A percentile compares a stretch with the other conserved stretches of the same genome.
phyloP scores from a whole-genome alignment of 2,329 filamentous ascomycete genomes.

The Paramyrothecium roridum region DNA sequence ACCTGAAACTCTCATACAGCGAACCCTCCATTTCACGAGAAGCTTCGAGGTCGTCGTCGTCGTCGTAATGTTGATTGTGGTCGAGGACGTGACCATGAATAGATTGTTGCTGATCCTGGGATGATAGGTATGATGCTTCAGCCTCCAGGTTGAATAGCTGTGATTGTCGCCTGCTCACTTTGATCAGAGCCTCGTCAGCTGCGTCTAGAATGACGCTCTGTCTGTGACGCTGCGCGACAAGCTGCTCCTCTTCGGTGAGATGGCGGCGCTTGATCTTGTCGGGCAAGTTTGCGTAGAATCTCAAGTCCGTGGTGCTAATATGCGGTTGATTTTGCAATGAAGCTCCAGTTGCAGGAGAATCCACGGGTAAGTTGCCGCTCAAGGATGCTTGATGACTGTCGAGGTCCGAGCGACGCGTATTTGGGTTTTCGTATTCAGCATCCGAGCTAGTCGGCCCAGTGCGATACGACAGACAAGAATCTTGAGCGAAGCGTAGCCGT shows the following conservation, averaged over 20 bases:
- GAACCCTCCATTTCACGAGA: slow-evolving; percentile 41
- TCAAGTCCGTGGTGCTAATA: slow-evolving; percentile 52
- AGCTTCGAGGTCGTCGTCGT: slow-evolving; percentile 10
- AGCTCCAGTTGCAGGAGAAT: slow-evolving; percentile 1
- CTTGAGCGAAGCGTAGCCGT: slow-evolving; percentile 62
- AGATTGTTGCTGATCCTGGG: neutral
- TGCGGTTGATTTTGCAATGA: slow-evolving; percentile 20
- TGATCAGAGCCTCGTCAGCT: slow-evolving; percentile 20
- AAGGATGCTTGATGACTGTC: neutral
- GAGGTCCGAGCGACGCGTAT: neutral
- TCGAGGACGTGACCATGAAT: neutral
- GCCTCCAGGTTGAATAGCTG: slow-evolving; percentile 14
- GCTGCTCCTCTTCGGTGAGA: slow-evolving; percentile 70
- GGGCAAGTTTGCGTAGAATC: slow-evolving; percentile 68
- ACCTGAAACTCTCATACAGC: slow-evolving; percentile 66
- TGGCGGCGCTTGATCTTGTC: slow-evolving; percentile 69
- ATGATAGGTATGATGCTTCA: neutral
- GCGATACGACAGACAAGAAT: slow-evolving; percentile 20
- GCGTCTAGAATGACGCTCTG: slow-evolving; percentile 34
- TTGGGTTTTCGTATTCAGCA: slow-evolving; percentile 14
- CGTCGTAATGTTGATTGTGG: neutral
- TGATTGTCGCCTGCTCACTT: slow-evolving; percentile 19
- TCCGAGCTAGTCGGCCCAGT: slow-evolving; percentile 21
- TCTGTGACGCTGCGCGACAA: slow-evolving; percentile 42
- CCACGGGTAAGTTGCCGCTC: neutral